Evolutionary conservation across 305 asterid species (phyloP), one percentile per base, ranked within the genome.

Genomic region (Galium porrigens): DNA sequence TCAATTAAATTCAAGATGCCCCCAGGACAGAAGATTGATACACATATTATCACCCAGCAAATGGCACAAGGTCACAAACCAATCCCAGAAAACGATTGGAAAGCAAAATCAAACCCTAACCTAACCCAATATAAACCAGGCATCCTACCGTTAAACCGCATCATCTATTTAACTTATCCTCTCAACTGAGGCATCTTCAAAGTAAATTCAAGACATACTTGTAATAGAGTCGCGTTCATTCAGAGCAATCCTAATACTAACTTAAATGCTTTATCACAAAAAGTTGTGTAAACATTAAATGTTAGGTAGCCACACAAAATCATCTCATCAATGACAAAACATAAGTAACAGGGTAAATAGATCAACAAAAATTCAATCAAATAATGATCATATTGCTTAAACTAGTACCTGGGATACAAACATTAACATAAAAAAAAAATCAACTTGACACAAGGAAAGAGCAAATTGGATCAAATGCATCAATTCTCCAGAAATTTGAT

Each of bases 371-470:
- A 57, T 44, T 56, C 18, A 57, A 56, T 30, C 37, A 46, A 57
- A 32, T 44, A 42, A 6, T 42, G 12, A 41, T 39, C 41, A 34
- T 14, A 51, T 46, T 34, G 7, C 56, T 46, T 17, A 34, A 27
- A 22, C 20, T 44, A 29, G 59, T 27, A 17, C 57, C 41, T 61
- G 15, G 29, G 54, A 14, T 62, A 6, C 51, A 22, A 44, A 33
- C 29, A 63, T 0, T 33, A 32, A 14, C 44, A 58, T 1, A 0
- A 3, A 0, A 8, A 46, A 36, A 36, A 36, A 36, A 36, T 12
- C 27, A 59, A 55, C 36, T 67, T 22, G 70, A 74, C 25, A 51
- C 68, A 66, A 66, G 0, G 3, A 36, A 20, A 29, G 58, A 46
- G 8, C 18, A 37, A 63, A 39, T 0, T 27, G 44, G 27, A 70